phyloP scores from a whole-genome alignment of 2,329 filamentous ascomycete genomes.

The Calonectria naviculata region DNA sequence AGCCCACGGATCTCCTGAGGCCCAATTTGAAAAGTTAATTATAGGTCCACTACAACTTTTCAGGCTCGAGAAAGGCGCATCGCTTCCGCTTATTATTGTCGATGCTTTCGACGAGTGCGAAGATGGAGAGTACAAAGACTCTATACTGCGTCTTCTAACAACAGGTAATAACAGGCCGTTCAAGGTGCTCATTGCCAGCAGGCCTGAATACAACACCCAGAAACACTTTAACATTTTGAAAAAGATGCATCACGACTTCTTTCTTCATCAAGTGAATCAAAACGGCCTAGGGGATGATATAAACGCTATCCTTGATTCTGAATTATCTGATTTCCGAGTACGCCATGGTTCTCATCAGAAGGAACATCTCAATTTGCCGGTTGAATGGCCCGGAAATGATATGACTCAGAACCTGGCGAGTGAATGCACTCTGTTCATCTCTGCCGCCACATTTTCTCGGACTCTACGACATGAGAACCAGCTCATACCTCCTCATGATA shows the following conservation, averaged over 20 bases:
- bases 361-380: constrained; percentile 23
- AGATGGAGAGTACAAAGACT: constrained; percentile 39
- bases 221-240: neutral
- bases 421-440: constrained; percentile 49
- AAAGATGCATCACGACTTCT: neutral
- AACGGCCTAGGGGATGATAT: neutral
- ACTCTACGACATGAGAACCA: constrained; percentile 39
- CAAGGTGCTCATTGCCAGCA: constrained; percentile 53
- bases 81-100: constrained; percentile 45
- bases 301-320: constrained; percentile 28
- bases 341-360: constrained; percentile 29
- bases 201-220: constrained; percentile 51
- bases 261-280: neutral
- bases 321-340: constrained; percentile 29
- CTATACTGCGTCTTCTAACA: constrained; percentile 44
- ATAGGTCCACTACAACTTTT: constrained; percentile 41
- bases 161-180: constrained; percentile 35
- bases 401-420: constrained; percentile 30
- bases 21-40: constrained; percentile 54
- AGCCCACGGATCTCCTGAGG: constrained; percentile 35
- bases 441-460: constrained; percentile 44
- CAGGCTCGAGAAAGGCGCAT: neutral
- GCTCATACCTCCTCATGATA: neutral
- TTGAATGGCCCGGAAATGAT: constrained; percentile 43
- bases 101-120: constrained; percentile 43